Evolutionary conservation across 306 rosid species (phyloP).

Genomic region (Citrullus amarus): DNA sequence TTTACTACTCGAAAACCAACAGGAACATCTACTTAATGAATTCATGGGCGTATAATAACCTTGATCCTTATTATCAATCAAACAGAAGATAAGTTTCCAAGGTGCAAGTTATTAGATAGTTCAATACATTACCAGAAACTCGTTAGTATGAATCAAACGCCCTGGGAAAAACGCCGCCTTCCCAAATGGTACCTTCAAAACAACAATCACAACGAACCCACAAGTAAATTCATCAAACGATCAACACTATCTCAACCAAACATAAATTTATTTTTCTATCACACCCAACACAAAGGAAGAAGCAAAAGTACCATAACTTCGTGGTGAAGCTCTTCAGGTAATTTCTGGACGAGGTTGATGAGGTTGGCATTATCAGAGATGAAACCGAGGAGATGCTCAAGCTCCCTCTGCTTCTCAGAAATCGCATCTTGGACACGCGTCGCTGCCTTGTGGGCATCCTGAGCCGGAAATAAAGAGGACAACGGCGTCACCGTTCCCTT

Average conservation of each 20-base stretch:
- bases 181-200: slow-evolving; percentile 76
- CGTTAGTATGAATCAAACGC: slow-evolving; percentile 81
- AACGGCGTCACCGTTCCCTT: slow-evolving; percentile 57
- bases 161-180: slow-evolving; percentile 93
- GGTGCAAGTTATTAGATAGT: background rate
- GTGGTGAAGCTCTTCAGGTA: slow-evolving; percentile 73
- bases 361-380: slow-evolving; percentile 49
- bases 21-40: background rate
- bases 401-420: slow-evolving; percentile 28
- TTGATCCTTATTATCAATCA: background rate
- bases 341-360: slow-evolving; percentile 57
- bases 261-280: background rate
- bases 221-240: background rate
- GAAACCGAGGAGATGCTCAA: slow-evolving; percentile 43
- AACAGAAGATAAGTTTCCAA: background rate
- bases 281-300: background rate
- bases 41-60: background rate
- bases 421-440: slow-evolving; percentile 43
- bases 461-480: slow-evolving; percentile 39
- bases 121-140: slow-evolving; percentile 43
- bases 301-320: slow-evolving; percentile 46
- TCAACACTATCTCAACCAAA: background rate
- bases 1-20: background rate
- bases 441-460: slow-evolving; percentile 55
- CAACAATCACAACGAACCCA: background rate